phyloP scores from a whole-genome alignment of 75 land plant genomes.

The Ceratopteris richardii region DNA sequence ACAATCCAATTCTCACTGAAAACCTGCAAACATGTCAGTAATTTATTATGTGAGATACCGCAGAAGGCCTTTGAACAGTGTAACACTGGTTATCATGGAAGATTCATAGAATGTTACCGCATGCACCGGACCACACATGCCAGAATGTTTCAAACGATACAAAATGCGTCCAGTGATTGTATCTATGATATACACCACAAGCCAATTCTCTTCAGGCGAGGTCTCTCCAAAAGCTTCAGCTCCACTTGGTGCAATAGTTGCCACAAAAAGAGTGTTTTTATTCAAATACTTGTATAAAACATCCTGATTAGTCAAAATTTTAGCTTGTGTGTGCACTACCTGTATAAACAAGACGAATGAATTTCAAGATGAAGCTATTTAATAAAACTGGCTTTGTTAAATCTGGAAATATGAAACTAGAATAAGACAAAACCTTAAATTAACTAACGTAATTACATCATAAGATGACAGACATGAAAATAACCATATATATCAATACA shows the following conservation, averaged over 20 bases:
- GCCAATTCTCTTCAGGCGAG: slow-evolving; percentile 69
- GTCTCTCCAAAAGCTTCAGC: slow-evolving; percentile 58
- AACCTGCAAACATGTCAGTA: slow-evolving; percentile 40
- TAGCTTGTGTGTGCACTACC: slow-evolving; percentile 97
- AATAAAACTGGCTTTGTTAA: neutral
- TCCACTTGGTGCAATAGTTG: slow-evolving; percentile 83
- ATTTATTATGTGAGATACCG: too few relatives aligned
- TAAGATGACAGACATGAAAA: too few relatives aligned
- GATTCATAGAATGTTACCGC: slow-evolving; percentile 47
- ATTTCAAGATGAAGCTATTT: neutral
- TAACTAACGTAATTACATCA: too few relatives aligned
- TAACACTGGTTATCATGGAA: too few relatives aligned
- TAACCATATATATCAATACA: too few relatives aligned
- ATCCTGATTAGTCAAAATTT: slow-evolving; percentile 75
- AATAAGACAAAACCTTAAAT: too few relatives aligned
- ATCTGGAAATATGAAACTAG: slow-evolving; percentile 2
- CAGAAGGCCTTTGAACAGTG: neutral
- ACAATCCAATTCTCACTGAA: slow-evolving; percentile 97
- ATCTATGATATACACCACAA: slow-evolving; percentile 91
- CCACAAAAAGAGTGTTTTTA: slow-evolving; percentile 82
- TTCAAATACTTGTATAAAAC: slow-evolving; percentile 86
- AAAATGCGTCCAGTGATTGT: slow-evolving; percentile 82
- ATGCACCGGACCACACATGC: slow-evolving; percentile 87
- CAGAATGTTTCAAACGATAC: slow-evolving; percentile 73
- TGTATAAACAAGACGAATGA: slow-evolving; percentile 14